Base-by-base conservation (phyloP, 169 alveolate genomes). In the Plasmodium malariae region DNA sequence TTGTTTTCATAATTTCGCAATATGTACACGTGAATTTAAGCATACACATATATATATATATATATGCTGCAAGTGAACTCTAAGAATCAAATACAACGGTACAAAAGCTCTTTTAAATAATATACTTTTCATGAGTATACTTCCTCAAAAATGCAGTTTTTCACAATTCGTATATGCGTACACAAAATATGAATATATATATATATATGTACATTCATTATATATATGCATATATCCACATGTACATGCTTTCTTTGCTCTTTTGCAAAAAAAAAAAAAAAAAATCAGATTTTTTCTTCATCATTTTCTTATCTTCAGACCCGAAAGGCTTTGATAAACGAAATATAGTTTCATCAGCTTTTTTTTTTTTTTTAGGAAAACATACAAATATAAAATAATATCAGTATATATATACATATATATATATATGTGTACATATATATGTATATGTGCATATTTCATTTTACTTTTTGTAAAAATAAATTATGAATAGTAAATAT, bases 251-350 rank as follows among this genome's bases (percentile, higher is more conserved):
- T 34, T 14, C n/a, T 14, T 65, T 65, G 5, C 28, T 36, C 36
- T 36, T 65, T 65, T 30, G n/a, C 49, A 51, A 73, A 21, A 70
- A 48, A 26, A 36, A 59, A 74, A 74, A 51, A 60, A 60, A 49
- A 28, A 74, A 74, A 74, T 74, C 88, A 74, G 88, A 36, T 40
- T 67, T 45, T 21, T 36, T 74, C 72, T 36, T 74, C 70, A 51
- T 40, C 19, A 24, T 43, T 30, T 70, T 7, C 19, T 70, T 11
- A 14, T 40, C 74, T 43, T 74, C 88, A 74, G 88, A 74, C 88
- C 88, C 88, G 88, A 74, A 74, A 74, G 88, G 88, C 88, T 74
- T 74, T 74, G 72, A 49, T 17, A 55, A 21, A 55, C 24, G 43
- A 49, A 32, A 34, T 40, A 74, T 24, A 65, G 49, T 49, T 40